phyloP scores from a whole-genome alignment of 371 early-diverging fungal genomes.

The Actinomortierella wolfii region DNA sequence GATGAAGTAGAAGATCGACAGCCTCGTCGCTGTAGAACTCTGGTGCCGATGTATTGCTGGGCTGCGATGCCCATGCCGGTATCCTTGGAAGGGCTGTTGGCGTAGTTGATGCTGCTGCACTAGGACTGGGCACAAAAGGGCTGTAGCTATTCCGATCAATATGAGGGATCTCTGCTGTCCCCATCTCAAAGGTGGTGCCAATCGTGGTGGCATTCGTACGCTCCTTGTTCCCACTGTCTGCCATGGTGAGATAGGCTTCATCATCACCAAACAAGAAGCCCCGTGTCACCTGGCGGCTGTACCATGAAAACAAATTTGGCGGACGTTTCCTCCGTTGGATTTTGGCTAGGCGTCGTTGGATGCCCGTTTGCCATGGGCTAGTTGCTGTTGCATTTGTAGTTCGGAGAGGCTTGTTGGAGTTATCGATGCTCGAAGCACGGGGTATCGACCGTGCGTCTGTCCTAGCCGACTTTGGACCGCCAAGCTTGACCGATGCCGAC shows the following conservation, averaged over 20 bases:
- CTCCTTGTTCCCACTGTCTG: slow-evolving; percentile 3
- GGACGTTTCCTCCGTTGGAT: slow-evolving; percentile 37
- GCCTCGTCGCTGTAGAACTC: slow-evolving; percentile 40
- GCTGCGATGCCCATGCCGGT: no score
- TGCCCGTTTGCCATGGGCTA: slow-evolving; percentile 32
- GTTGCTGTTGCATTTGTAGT: not conserved
- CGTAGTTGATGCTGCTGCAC: slow-evolving; percentile 1
- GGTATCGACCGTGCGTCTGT: not conserved
- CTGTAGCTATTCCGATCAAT: slow-evolving; percentile 18
- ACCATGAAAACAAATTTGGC: slow-evolving; percentile 36
- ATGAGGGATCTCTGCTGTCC: slow-evolving; percentile 9
- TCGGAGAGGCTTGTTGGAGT: not conserved
- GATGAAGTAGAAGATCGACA: slow-evolving; percentile 22
- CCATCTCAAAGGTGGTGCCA: no score
- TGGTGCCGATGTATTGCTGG: no score
- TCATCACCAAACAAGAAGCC: slow-evolving; percentile 16
- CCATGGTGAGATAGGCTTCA: slow-evolving; percentile 10
- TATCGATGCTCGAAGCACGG: not conserved
- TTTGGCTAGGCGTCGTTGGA: slow-evolving; percentile 38
- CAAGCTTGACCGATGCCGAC: not conserved
- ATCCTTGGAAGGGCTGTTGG: no score
- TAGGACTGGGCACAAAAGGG: slow-evolving; percentile 23
- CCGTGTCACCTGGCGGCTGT: slow-evolving; percentile 24
- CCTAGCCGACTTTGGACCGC: no score
- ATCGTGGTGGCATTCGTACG: slow-evolving; percentile 2